A percentile compares a stretch with the other conserved stretches of the same genome.
Evolutionary conservation across 306 rosid genomes (phyloP).

Genomic region (Cotoneaster glaucophyllus): DNA sequence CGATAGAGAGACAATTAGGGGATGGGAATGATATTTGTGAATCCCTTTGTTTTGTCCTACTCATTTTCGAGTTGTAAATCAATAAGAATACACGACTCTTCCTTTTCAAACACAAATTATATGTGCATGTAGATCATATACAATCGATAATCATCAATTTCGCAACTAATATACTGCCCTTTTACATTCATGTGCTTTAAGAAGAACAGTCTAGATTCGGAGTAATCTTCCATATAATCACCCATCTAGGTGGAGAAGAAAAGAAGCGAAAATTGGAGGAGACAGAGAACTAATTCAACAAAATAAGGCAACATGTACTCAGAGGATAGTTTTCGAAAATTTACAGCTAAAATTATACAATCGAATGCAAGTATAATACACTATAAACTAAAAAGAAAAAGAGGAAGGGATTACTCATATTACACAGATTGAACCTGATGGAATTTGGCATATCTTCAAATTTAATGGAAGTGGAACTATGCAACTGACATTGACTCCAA

Average conservation of each 20-base stretch:
- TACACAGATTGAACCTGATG: neutral
- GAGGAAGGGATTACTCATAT: neutral
- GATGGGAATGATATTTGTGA: neutral
- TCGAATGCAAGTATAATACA: neutral
- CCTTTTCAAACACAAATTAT: neutral
- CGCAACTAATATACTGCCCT: neutral
- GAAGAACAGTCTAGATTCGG: neutral
- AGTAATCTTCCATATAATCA: neutral
- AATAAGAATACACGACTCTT: neutral
- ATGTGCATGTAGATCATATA: neutral
- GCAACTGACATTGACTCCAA: slow-evolving; percentile 54
- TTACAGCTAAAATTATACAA: neutral
- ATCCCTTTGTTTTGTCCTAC: neutral
- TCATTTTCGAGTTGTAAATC: neutral
- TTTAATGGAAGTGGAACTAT: slow-evolving; percentile 20
- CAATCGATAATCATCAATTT: neutral
- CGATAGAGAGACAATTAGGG: neutral
- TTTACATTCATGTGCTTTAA: neutral
- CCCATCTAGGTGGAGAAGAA: neutral
- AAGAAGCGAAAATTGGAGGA: neutral
- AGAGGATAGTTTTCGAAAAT: neutral
- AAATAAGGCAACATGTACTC: neutral
- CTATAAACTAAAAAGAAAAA: neutral
- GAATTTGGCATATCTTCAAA: neutral
- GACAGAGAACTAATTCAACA: neutral